Conservation (phyloP, 441 rosid genomes). For the Biscutella auriculata region DNA sequence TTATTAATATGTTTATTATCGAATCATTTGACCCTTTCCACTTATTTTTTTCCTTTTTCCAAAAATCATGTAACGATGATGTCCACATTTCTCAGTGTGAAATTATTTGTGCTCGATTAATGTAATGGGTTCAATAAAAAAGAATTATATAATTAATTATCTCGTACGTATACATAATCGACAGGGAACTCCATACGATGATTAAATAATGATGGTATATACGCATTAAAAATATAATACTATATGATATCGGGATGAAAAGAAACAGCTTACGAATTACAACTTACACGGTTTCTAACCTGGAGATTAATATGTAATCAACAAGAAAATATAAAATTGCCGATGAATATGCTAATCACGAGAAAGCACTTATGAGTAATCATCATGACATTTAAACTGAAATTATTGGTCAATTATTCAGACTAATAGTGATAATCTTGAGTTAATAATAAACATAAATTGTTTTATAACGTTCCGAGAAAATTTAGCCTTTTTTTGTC, state of each 20-base stretch:
- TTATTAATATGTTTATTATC: background rate
- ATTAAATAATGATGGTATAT: background rate
- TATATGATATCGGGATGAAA: too few relatives aligned
- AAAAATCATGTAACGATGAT: background rate
- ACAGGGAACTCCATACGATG: background rate
- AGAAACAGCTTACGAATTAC: slow-evolving; percentile 13
- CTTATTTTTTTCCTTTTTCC: background rate
- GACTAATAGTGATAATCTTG: background rate
- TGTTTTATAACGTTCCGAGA: slow-evolving; percentile 8
- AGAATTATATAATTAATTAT: background rate
- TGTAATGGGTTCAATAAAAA: background rate
- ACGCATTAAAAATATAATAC: too few relatives aligned
- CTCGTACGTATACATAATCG: background rate
- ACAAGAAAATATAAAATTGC: background rate
- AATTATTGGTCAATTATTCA: slow-evolving; percentile 15
- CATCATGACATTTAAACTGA: slow-evolving; percentile 8
- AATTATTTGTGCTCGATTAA: background rate
- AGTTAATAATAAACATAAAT: background rate
- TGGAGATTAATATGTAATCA: slow-evolving; percentile 22
- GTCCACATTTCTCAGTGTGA: background rate
- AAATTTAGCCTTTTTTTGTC: background rate
- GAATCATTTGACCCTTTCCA: background rate
- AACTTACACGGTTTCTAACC: slow-evolving; percentile 11
- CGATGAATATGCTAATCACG: slow-evolving; percentile 18
- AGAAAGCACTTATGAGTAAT: slow-evolving; percentile 18